Conservation (phyloP, 2,329 filamentous ascomycete species). For the Stemphylium vesicarium region DNA sequence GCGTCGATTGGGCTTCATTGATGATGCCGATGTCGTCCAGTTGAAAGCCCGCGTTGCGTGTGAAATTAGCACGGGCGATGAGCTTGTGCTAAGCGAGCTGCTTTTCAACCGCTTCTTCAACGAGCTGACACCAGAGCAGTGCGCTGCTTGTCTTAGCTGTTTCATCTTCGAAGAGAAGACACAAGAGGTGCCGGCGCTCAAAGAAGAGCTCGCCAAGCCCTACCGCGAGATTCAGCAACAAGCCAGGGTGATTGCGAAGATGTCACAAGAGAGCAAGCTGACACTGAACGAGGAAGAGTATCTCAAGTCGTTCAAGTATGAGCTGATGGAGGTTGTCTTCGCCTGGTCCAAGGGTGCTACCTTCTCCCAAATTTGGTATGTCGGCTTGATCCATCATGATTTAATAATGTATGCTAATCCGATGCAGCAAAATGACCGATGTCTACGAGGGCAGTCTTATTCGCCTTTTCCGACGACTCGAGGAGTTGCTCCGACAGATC, state of each 20-base stretch:
- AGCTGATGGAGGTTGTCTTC: conserved; percentile 96
- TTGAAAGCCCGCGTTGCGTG: conserved; percentile 97
- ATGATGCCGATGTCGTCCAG: conserved; percentile 93
- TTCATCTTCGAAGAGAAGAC: conserved; percentile 99
- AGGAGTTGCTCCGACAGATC: conserved; percentile 94
- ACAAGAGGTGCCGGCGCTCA: conserved; percentile 72
- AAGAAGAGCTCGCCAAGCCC: conserved; percentile 85
- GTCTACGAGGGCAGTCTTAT: conserved; percentile 97
- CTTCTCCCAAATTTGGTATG: conserved; percentile 94
- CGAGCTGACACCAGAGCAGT: conserved; percentile 85
- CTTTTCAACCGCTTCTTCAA: conserved; percentile 99
- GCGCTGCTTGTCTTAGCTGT: conserved; percentile 83
- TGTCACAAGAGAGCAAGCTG: conserved; percentile 93
- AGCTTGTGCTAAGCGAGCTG: conserved; percentile 89
- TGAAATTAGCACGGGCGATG: conserved; percentile 96
- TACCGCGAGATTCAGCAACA: conserved; percentile 86
- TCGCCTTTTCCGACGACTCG: conserved; percentile 90
- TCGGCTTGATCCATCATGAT: conserved; percentile 27
- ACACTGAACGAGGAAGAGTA: conserved; percentile 96
- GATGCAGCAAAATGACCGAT: conserved; percentile 94
- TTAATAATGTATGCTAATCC: background rate
- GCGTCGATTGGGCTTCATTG: conserved; percentile 92
- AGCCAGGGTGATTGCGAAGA: conserved; percentile 87
- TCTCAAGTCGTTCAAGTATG: conserved; percentile 84
- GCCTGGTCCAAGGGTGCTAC: conserved; percentile 89